These are phyloP conservation scores for Leccinum boreale DNA, from an alignment of 768 basidiomycete species.

Conservation along the genomic window DNA sequence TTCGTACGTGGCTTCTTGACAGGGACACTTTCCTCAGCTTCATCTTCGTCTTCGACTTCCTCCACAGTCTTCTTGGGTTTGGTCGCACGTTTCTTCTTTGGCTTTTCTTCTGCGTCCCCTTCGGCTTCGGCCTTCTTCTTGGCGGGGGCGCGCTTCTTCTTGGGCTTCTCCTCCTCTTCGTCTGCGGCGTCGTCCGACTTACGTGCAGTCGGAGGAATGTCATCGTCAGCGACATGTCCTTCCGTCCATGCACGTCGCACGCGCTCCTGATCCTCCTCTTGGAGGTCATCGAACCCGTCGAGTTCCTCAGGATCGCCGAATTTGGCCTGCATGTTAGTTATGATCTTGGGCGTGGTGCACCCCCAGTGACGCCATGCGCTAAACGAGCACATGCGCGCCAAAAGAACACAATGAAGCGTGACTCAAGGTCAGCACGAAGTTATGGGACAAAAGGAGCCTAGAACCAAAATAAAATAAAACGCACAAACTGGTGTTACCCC, in stretches of 20 bases:
- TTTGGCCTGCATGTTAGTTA: conserved; percentile 66
- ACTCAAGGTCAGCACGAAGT: neutral
- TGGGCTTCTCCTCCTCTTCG: conserved; percentile 54
- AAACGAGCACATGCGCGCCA: neutral
- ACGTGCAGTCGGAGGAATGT: conserved; percentile 71
- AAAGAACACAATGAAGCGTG: neutral
- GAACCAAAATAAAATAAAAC: conserved; percentile 11
- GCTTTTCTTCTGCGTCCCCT: conserved; percentile 35
- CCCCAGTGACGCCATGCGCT: conserved; percentile 93
- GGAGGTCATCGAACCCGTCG: conserved; percentile 81
- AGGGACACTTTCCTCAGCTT: conserved; percentile 30
- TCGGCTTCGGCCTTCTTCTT: conserved; percentile 36
- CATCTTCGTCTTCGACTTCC: conserved; percentile 34
- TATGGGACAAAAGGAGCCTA: neutral
- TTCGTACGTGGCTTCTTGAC: conserved; percentile 36
- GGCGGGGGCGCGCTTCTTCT: conserved; percentile 42
- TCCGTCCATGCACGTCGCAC: conserved; percentile 70
- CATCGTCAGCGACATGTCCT: conserved; percentile 78
- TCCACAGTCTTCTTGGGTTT: conserved; percentile 34
- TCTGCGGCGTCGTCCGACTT: conserved; percentile 51
- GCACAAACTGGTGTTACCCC: conserved; percentile 67
- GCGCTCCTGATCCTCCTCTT: conserved; percentile 64
- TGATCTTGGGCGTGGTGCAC: conserved; percentile 66
- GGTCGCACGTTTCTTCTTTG: conserved; percentile 34
- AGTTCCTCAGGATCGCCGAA: conserved; percentile 62